Conservation (phyloP, 345 rosid genomes). For the Syzygium jambos region DNA sequence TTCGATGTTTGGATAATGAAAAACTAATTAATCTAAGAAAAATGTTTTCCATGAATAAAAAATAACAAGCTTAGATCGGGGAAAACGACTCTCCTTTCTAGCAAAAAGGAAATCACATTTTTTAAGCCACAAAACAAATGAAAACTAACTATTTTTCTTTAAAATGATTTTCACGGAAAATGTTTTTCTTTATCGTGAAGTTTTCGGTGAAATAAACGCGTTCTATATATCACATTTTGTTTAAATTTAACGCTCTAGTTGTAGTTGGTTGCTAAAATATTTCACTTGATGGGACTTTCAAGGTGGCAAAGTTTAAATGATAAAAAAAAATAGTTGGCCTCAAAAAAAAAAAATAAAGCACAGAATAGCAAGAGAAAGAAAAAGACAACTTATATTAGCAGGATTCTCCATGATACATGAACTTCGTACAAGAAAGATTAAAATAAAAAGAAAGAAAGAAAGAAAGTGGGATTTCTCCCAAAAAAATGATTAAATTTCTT, state of each 20-base stretch:
- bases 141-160: not conserved
- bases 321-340: not conserved
- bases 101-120: not conserved
- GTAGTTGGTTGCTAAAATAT: not conserved
- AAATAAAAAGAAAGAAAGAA: not conserved
- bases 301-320: not conserved
- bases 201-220: too few relatives aligned
- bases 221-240: too few relatives aligned
- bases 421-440: not conserved
- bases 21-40: not conserved
- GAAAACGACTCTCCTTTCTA: not conserved
- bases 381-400: not conserved
- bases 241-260: not conserved
- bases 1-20: fast-evolving
- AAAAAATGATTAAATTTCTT: too few relatives aligned
- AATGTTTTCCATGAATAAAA: not conserved
- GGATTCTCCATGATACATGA: not conserved
- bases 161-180: too few relatives aligned
- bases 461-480: not conserved
- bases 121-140: too few relatives aligned
- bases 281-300: not conserved
- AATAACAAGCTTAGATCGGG: not conserved
- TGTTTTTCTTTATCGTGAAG: not conserved
- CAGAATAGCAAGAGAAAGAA: not conserved
- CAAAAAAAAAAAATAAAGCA: not conserved